These are phyloP conservation scores for Urtica urens DNA, from an alignment of 306 rosid species.

Conservation along the genomic window DNA sequence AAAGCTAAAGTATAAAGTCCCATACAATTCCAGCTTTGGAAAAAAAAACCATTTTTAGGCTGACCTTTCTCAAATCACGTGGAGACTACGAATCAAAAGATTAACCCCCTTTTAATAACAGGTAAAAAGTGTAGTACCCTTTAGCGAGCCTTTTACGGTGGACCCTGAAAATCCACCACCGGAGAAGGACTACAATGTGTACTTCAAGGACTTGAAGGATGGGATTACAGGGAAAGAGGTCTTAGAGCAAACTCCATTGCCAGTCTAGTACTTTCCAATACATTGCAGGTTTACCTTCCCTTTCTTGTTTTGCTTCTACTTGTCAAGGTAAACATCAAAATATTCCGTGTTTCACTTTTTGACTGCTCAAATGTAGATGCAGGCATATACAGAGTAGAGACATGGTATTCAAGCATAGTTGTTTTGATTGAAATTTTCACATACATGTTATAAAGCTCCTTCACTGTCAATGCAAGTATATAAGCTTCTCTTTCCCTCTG, in stretches of 20 bases:
- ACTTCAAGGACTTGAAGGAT: conserved; percentile 59
- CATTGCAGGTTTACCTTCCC: conserved; percentile 8
- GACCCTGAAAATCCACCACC: conserved; percentile 79
- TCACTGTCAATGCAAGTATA: not conserved
- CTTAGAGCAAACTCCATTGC: conserved; percentile 44
- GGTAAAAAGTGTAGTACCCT: conserved; percentile 84
- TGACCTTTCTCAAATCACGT: too few species aligned
- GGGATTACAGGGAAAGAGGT: conserved; percentile 78
- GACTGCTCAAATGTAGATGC: too few species aligned
- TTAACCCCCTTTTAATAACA: conserved; percentile 19
- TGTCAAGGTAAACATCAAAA: too few species aligned
- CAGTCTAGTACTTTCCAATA: conserved; percentile 32
- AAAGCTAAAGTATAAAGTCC: too few species aligned
- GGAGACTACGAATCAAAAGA: too few species aligned
- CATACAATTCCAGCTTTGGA: conserved; percentile 9
- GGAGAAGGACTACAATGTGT: conserved; percentile 60
- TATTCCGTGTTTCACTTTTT: too few species aligned
- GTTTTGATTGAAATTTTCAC: too few species aligned
- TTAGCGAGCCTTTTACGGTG: conserved; percentile 71
- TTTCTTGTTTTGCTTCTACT: too few species aligned
- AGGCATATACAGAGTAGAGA: too few species aligned
- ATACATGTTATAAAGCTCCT: too few species aligned
- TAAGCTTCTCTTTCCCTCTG: not conserved
- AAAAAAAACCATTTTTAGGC: too few species aligned
- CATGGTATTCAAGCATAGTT: too few species aligned